phyloP scores from a whole-genome alignment of 441 rosid species.

The Jatropha multifida region DNA sequence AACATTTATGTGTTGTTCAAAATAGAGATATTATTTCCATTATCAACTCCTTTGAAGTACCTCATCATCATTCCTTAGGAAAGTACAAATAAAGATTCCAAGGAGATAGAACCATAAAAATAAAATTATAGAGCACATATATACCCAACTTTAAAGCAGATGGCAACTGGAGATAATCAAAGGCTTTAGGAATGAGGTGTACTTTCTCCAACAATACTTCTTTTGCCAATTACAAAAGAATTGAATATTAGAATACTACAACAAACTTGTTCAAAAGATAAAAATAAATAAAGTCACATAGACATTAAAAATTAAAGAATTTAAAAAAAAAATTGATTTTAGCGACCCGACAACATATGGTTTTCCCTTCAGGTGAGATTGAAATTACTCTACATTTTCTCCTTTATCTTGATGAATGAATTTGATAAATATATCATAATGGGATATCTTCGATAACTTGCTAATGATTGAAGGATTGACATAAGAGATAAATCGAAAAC shows the following conservation, averaged over 20 bases:
- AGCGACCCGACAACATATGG: too few relatives aligned
- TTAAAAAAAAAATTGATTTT: too few relatives aligned
- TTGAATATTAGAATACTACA: background rate
- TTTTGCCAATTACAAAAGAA: constrained; percentile 18
- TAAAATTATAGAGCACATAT: background rate
- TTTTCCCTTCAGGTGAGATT: too few relatives aligned
- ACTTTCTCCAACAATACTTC: constrained; percentile 80
- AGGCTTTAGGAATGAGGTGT: constrained; percentile 85
- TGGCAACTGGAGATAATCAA: constrained; percentile 85
- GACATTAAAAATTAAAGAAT: too few relatives aligned
- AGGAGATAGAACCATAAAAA: background rate
- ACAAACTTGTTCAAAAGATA: background rate
- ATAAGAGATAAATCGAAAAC: too few relatives aligned
- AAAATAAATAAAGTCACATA: background rate
- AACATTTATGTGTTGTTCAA: background rate
- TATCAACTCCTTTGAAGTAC: constrained; percentile 28
- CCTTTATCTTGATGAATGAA: too few relatives aligned
- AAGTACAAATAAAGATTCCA: constrained; percentile 50
- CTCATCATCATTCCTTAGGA: constrained; percentile 78
- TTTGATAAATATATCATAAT: too few relatives aligned
- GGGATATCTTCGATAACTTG: too few relatives aligned
- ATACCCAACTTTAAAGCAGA: constrained; percentile 75
- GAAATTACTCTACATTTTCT: too few relatives aligned
- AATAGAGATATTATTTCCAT: background rate
- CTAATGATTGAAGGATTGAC: too few relatives aligned